Percentiles rank a stretch among this genome's conserved stretches.
Evolutionary conservation across 352 stramenopile genomes (phyloP).

Genomic region (Aphanomyces astaci): DNA sequence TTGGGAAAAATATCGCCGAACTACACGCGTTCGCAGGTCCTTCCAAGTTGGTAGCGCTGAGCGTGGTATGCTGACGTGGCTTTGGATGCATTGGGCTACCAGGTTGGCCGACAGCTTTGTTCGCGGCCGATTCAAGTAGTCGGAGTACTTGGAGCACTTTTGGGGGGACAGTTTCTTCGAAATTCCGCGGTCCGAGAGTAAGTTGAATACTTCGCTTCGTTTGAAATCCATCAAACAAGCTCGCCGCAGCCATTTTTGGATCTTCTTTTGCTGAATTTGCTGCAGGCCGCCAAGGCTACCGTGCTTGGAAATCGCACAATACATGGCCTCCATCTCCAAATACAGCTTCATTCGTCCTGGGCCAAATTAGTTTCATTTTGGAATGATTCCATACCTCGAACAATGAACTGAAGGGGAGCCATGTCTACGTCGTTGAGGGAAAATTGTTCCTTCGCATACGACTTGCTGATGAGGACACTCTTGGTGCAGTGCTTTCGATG

Average conservation of each 20-base stretch:
- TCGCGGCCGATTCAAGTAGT: conserved; percentile 12
- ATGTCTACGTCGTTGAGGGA: conserved; percentile 13
- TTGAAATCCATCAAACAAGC: background rate
- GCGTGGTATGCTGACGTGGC: background rate
- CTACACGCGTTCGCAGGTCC: background rate
- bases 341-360: conserved; percentile 19
- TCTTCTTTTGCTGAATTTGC: conserved; percentile 22
- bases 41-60: background rate
- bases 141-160: conserved; percentile 13
- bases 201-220: background rate
- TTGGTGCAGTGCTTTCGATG: conserved; percentile 20
- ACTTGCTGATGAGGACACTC: conserved; percentile 22
- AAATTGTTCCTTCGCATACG: conserved; percentile 21
- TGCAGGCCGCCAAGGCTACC: background rate
- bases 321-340: conserved; percentile 6
- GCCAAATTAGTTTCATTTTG: background rate
- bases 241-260: background rate
- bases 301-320: conserved; percentile 13
- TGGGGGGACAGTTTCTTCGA: background rate
- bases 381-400: conserved; percentile 14
- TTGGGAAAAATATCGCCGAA: conserved; percentile 6
- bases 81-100: background rate
- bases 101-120: background rate
- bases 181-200: background rate
- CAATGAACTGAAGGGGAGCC: conserved; percentile 18